A percentile compares a stretch with the other conserved stretches of the same genome.
phyloP scores from a whole-genome alignment of 208 protist species.

The Pavlovales sp. region DNA sequence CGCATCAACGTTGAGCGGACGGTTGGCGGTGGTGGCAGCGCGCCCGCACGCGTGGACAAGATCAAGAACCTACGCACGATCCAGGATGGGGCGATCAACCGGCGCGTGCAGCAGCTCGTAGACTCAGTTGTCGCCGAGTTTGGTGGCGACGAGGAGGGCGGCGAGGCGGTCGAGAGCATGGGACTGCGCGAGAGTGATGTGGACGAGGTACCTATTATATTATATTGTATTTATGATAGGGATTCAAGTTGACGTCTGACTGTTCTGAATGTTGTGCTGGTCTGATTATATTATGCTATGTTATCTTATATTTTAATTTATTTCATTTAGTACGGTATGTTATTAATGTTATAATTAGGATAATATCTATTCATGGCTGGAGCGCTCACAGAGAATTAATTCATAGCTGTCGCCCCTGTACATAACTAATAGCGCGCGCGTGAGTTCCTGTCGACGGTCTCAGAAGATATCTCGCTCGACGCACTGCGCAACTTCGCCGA shows the following conservation, averaged over 20 bases:
- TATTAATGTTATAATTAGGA: too few species aligned
- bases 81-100: background rate
- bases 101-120: background rate
- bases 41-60: background rate
- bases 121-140: background rate
- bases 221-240: too few species aligned
- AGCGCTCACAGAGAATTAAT: too few species aligned
- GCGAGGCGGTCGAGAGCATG: background rate
- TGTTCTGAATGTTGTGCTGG: too few species aligned
- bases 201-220: too few species aligned
- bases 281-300: too few species aligned
- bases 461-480: background rate
- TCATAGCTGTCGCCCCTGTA: too few species aligned
- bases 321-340: too few species aligned
- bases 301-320: too few species aligned
- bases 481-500: background rate
- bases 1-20: constrained; percentile 37
- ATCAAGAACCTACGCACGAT: background rate
- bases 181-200: background rate
- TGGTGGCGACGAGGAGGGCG: background rate
- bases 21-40: constrained; percentile 4
- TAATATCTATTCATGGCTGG: too few species aligned
- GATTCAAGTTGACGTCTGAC: too few species aligned
- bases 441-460: background rate
- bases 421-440: too few species aligned